A percentile compares a stretch with the other conserved stretches of the same genome.
phyloP scores from a whole-genome alignment of 2,329 filamentous ascomycete genomes.

The Clonostachys rosea region DNA sequence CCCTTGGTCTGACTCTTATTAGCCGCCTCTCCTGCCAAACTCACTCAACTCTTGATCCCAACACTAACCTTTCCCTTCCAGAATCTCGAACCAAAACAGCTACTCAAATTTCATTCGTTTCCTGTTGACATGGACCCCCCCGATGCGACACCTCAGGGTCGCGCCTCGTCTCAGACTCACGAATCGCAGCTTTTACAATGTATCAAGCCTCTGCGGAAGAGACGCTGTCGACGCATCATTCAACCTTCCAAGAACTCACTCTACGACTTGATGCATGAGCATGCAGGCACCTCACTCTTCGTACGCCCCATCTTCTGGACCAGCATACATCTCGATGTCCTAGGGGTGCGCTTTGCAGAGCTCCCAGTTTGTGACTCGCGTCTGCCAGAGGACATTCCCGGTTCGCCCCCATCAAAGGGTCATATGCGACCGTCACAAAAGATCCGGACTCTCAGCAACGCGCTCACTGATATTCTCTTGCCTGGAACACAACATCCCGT shows the following conservation, averaged over 20 bases:
- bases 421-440: constrained; percentile 31
- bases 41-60: too few species aligned
- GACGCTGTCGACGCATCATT: constrained; percentile 18
- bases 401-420: constrained; percentile 26
- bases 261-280: constrained; percentile 43
- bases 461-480: constrained; percentile 36
- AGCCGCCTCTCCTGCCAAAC: too few species aligned
- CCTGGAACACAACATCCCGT: constrained; percentile 22
- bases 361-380: constrained; percentile 34
- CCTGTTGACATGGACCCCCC: neutral
- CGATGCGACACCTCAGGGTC: neutral
- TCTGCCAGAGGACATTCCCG: constrained; percentile 22
- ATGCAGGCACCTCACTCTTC: constrained; percentile 42
- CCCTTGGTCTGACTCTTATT: too few species aligned
- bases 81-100: too few species aligned
- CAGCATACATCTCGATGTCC: constrained; percentile 41
- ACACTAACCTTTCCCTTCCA: too few species aligned
- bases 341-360: constrained; percentile 40
- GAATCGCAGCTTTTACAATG: constrained; percentile 8
- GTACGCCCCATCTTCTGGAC: constrained; percentile 52
- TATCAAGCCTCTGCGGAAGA: constrained; percentile 11
- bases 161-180: constrained; percentile 3
- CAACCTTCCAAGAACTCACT: constrained; percentile 43
- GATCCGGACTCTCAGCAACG: constrained; percentile 33
- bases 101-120: too few species aligned